Evolutionary conservation across 2,329 filamentous ascomycete species (phyloP), one percentile per base, ranked within the genome.

Genomic region (Pseudogymnoascus sp.): DNA sequence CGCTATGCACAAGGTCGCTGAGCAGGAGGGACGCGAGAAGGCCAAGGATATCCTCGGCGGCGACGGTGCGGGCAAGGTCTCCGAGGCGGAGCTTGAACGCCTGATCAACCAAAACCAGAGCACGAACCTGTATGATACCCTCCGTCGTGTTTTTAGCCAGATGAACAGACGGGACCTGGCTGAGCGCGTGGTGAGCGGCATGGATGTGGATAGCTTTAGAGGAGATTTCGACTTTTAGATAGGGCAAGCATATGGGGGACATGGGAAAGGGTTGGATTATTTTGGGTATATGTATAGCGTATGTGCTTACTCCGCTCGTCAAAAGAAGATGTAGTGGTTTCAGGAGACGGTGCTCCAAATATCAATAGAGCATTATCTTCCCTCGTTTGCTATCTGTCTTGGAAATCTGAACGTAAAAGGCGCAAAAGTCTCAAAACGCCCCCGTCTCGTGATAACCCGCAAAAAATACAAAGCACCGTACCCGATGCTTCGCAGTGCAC

Each of bases 31-130:
- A 3, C 84, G 91, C 64, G 88, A 91, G 72, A 88, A 90, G 75
- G 93, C 91, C 3, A 82, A 90, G 62, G 91, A 97, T 77, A 87
- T 96, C 12, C 82, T 96, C 3, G 75, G 74, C 12, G 79, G 78
- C 38, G 80, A 75, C 8, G 78, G 75, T 9, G 75, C 74, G 9
- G 78, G 78, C 43, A 77, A 76, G 38, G 79, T 87, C 3, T 78
- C 78, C 23, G 92, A 97, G 70, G 86, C 84, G 63, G 86, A 90
- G 68, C 81, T 97, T 18, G 90, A 96, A 72, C 84, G 89, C 65
- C 92, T 96, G 87, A 88, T 96, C 62, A 88, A 88, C 61, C 93
- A 97, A 80, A 99, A 99, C 77, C 88, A 96, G 74, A 96, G 91
- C 79, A 97, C 93, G 60, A 99, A 97, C 71, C 79, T 99, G 64